Evolutionary conservation across 179 eudicot species (phyloP), one percentile per base, ranked within the genome.

Genomic region (Monotropa hypopitys): DNA sequence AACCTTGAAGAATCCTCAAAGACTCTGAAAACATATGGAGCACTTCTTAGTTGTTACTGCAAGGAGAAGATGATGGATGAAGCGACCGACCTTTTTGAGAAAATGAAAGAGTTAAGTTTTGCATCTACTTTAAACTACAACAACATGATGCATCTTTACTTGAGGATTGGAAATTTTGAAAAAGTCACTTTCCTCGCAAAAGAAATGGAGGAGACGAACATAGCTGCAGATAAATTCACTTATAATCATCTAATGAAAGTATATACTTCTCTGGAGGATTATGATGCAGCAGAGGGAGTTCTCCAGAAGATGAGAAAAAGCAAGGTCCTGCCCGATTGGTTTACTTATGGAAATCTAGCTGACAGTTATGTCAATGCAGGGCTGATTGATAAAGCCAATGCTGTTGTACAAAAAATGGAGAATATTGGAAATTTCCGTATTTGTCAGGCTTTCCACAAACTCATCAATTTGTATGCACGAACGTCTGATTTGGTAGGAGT

Each of bases 31-130:
- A 87, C 89, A 0, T 85, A 87, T 80, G 89, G 91, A 21, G 81
- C 89, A 18, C 91, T 88, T 74, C 87, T 84, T n/a, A 57, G 72
- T 73, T 87, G 86, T 78, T 88, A 87, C 77, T 87, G 91, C 86
- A 72, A 35, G 62, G 86, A 80, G 82, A 83, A 81, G 73, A 79
- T 71, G 77, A 65, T 69, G 4, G 88, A 88, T 15, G 78, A 85
- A 81, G 91, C 88, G 35, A 42, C 30, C 12, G 70, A 81, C 57
- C 78, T 84, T 65, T 87, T 88, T 72, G 81, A 87, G 75, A 81
- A 85, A 75, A 87, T 88, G 79, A 81, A 79, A 70, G 74, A 63
- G 56, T 75, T 81, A 46, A 81, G 75, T 56, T 78, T 79, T 73
- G 20, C 66, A 3, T 77, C 83, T 43, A 35, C 88, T 59, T 70